These are phyloP conservation scores for Verbascum thapsus DNA, from an alignment of 257 asterid species.

Conservation along the genomic window DNA sequence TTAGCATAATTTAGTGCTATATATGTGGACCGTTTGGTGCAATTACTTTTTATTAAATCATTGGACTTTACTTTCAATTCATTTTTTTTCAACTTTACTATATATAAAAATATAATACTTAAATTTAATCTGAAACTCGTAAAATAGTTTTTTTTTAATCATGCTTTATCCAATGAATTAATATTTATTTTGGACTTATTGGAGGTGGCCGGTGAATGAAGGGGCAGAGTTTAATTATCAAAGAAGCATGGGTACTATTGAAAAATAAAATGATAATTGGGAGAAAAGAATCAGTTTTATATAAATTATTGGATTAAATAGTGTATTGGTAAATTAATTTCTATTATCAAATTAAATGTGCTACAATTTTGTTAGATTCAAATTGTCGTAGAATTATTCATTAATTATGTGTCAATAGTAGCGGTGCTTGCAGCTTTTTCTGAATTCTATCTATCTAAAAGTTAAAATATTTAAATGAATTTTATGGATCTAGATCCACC, in stretches of 20 bases:
- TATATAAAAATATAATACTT: background rate
- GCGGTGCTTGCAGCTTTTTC: slow-evolving; percentile 35
- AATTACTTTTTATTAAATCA: background rate
- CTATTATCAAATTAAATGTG: no score
- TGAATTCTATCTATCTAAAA: slow-evolving; percentile 12
- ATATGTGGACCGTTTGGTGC: slow-evolving; percentile 4
- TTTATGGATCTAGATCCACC: slow-evolving; percentile 51
- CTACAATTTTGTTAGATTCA: no score
- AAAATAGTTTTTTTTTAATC: background rate
- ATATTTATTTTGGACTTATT: slow-evolving; percentile 20
- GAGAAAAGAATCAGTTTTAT: no score
- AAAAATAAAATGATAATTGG: no score
- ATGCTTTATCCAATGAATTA: background rate
- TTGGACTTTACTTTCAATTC: no score
- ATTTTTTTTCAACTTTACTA: background rate
- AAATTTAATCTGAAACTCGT: no score
- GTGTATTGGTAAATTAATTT: no score
- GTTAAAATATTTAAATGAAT: slow-evolving; percentile 2
- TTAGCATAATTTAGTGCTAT: background rate
- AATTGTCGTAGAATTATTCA: no score
- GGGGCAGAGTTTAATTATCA: slow-evolving; percentile 24
- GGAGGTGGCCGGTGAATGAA: slow-evolving; percentile 34
- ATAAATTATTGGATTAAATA: no score
- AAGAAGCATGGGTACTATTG: slow-evolving; percentile 29
- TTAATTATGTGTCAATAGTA: slow-evolving; percentile 22